Conservation (phyloP, 164 flowering plant genomes). For the Cinnamomum chago region DNA sequence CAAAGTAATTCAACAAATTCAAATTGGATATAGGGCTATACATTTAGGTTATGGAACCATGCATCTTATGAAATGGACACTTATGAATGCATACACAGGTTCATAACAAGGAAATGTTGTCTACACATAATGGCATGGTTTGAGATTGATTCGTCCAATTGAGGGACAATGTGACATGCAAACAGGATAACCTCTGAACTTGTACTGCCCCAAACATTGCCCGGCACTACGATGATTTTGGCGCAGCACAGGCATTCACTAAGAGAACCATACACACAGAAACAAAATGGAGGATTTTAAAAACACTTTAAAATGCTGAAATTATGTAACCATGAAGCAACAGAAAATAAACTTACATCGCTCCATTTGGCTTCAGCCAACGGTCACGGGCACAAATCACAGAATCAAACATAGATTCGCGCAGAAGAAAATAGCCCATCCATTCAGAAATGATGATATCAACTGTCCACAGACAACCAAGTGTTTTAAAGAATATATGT, state of each 20-base stretch:
- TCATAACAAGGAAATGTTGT: too few relatives aligned
- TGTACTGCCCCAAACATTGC: too few relatives aligned
- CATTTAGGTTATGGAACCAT: too few relatives aligned
- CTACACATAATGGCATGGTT: too few relatives aligned
- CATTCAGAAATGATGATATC: conserved; percentile 96
- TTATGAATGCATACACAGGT: too few relatives aligned
- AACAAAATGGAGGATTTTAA: not conserved
- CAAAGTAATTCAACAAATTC: too few relatives aligned
- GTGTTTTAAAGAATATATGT: not conserved
- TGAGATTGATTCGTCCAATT: too few relatives aligned
- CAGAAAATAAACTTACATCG: conserved; percentile 52
- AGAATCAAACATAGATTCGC: conserved; percentile 98
- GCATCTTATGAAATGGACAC: too few relatives aligned
- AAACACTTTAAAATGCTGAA: not conserved
- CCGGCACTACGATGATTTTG: too few relatives aligned
- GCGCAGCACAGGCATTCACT: not conserved
- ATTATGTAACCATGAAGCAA: not conserved
- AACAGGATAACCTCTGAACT: too few relatives aligned
- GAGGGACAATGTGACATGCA: too few relatives aligned
- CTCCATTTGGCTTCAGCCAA: conserved; percentile 88
- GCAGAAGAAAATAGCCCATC: conserved; percentile 99
- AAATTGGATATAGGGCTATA: too few relatives aligned
- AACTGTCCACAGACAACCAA: conserved; percentile 44
- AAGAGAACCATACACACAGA: not conserved
- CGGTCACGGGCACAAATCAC: conserved; percentile 95